A percentile compares a stretch with the other conserved stretches of the same genome.
These are phyloP conservation scores for Cupressus sempervirens DNA, from an alignment of 75 land plant genomes.

Conservation along the genomic window DNA sequence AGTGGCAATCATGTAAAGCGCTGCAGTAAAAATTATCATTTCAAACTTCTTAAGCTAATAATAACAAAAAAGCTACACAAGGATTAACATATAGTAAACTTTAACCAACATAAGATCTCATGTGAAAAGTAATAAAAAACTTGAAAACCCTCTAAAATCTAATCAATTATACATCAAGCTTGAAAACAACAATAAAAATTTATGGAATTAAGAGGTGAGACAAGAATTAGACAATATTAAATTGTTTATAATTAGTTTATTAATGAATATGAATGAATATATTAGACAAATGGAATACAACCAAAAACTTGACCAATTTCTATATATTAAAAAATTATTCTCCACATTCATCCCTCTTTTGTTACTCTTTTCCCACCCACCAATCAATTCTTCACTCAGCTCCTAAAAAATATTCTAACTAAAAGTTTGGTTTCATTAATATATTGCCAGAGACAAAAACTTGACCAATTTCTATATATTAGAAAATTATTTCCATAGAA, in stretches of 20 bases:
- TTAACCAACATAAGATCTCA: neutral
- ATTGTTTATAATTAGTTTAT: too few relatives aligned
- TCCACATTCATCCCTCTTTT: neutral
- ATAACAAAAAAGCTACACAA: neutral
- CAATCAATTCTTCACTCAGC: neutral
- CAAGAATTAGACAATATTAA: neutral
- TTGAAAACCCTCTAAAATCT: neutral
- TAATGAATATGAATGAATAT: neutral
- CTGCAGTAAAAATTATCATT: conserved; percentile 41
- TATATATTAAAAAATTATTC: too few relatives aligned
- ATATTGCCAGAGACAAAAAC: too few relatives aligned
- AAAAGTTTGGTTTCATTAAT: too few relatives aligned
- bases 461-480: too few relatives aligned
- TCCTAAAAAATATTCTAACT: neutral
- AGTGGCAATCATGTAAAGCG: conserved; percentile 90
- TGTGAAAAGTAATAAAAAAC: neutral
- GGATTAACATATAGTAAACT: neutral
- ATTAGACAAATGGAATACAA: too few relatives aligned
- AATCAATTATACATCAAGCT: neutral
- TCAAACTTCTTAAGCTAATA: neutral
- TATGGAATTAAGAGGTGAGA: neutral
- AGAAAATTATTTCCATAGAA: too few relatives aligned
- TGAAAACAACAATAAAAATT: neutral
- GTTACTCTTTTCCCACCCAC: neutral
- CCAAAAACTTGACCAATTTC: too few relatives aligned